Evolutionary conservation across 2,329 filamentous ascomycete species (phyloP), one percentile per base, ranked within the genome.

Genomic region (Cladobotryum protrusum): DNA sequence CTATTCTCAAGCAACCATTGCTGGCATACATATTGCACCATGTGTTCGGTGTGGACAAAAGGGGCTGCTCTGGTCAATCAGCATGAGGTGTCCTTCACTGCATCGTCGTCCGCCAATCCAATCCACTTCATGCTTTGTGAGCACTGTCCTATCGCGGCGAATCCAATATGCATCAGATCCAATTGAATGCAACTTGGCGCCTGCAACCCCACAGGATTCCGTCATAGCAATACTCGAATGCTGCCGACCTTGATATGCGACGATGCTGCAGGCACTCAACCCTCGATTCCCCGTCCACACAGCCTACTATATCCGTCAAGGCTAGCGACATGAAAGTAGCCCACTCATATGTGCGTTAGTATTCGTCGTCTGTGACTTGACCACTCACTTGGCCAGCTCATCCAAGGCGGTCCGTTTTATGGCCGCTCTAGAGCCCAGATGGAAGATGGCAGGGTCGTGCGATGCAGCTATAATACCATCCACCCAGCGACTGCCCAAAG

Each of bases 221-320:
- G 24, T 29, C 24, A 29, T 29, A 2, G 24, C 24, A 29, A 29
- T 8, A 9, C 24, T 29, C 24, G 24, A 29, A 9, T 11, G 11
- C 19, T 29, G 39, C 35, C 6, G 18, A 12, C 39, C 17, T 15
- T 42, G 15, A 20, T 42, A 42, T 20, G 39, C 39, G 15, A 42
- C 18, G 15, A 42, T 19, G 39, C 39, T 51, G 45, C 49, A 48
- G 47, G 49, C 49, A 51, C 49, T 51, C 44, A 46, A 20, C 24
- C 24, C 45, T 45, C 17, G 35, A 37, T 29, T 29, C 17, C 4
- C 19, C 24, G 24, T 29, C 24, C 24, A 29, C 11, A 29, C 24
- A 5, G 24, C 11, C 24, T 2, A 29, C 24, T 29, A 29, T 29
- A 8, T 29, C 24, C 24, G 11, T 8, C 24, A 29, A 29, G 24